Percentiles rank a stretch among this genome's conserved stretches.
Conservation (phyloP, 2,329 filamentous ascomycete species). For the Tolypocladium guangdongense region DNA sequence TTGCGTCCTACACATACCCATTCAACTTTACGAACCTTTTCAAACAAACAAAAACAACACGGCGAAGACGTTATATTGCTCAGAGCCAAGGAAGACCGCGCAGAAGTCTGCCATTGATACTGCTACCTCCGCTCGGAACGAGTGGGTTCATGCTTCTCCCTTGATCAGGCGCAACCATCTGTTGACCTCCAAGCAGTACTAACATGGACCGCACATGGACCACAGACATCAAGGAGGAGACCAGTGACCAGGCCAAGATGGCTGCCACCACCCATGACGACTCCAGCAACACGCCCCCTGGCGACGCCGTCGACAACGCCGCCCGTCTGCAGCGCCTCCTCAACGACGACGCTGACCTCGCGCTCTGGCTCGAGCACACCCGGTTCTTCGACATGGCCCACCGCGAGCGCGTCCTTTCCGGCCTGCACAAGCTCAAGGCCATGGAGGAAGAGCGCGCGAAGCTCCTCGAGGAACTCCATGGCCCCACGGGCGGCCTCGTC, state of each 20-base stretch:
- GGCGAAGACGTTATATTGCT: background rate
- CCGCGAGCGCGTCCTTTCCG: constrained; percentile 7
- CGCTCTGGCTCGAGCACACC: constrained; percentile 15
- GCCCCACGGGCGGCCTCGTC: background rate
- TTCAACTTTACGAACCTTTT: background rate
- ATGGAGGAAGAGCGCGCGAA: constrained; percentile 10
- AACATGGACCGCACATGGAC: background rate
- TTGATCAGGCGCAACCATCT: background rate
- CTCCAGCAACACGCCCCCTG: too few species aligned
- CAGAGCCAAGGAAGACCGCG: background rate
- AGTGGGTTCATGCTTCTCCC: background rate
- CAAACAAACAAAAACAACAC: background rate
- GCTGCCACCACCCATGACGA: background rate
- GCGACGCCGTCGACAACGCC: background rate
- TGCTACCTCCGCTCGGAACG: background rate
- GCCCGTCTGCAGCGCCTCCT: background rate
- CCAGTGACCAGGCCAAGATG: background rate
- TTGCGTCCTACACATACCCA: background rate
- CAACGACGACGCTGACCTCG: constrained; percentile 8
- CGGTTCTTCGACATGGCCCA: constrained; percentile 11
- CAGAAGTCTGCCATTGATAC: background rate
- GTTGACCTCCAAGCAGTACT: background rate
- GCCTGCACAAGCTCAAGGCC: constrained; percentile 6
- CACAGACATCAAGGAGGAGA: background rate
- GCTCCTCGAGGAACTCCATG: constrained; percentile 9